These are phyloP conservation scores for Fusarium dimerum DNA, from an alignment of 2,329 filamentous ascomycete genomes.

Conservation along the genomic window DNA sequence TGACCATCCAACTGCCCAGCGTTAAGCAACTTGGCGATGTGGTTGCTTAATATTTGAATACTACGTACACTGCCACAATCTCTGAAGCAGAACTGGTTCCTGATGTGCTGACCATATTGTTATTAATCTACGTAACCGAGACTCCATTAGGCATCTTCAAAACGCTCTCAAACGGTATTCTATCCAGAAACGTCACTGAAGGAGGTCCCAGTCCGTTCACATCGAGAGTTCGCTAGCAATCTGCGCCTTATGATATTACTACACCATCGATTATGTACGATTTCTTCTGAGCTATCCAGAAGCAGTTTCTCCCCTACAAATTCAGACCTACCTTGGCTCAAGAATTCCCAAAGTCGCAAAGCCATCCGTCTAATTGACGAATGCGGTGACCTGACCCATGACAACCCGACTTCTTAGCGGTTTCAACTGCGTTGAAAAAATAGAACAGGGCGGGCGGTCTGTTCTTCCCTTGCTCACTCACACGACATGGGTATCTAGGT, in stretches of 20 bases:
- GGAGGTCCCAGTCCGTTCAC: neutral
- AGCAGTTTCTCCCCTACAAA: slow-evolving; percentile 18
- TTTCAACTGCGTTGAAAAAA: slow-evolving; percentile 33
- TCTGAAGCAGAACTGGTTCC: too few relatives aligned
- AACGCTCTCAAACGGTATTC: neutral
- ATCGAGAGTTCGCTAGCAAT: neutral
- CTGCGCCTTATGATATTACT: neutral
- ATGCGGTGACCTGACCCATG: slow-evolving; percentile 17
- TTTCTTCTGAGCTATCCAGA: slow-evolving; percentile 25
- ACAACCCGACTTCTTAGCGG: slow-evolving; percentile 23
- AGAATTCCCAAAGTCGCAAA: slow-evolving; percentile 20
- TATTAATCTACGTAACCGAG: too few relatives aligned
- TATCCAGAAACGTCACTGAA: neutral
- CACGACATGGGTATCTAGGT: neutral
- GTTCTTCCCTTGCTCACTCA: slow-evolving; percentile 1
- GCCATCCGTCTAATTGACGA: slow-evolving; percentile 20
- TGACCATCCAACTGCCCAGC: neutral
- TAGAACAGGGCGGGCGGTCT: slow-evolving; percentile 26
- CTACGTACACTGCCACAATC: too few relatives aligned
- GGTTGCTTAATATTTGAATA: too few relatives aligned
- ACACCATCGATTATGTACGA: neutral
- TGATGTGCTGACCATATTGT: too few relatives aligned
- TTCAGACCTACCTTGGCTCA: slow-evolving; percentile 6
- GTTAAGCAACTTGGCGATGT: too few relatives aligned
- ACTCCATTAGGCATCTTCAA: neutral